These are phyloP conservation scores for Puccinia triticina DNA, from an alignment of 1,284 basidiomycete species.

Conservation along the genomic window DNA sequence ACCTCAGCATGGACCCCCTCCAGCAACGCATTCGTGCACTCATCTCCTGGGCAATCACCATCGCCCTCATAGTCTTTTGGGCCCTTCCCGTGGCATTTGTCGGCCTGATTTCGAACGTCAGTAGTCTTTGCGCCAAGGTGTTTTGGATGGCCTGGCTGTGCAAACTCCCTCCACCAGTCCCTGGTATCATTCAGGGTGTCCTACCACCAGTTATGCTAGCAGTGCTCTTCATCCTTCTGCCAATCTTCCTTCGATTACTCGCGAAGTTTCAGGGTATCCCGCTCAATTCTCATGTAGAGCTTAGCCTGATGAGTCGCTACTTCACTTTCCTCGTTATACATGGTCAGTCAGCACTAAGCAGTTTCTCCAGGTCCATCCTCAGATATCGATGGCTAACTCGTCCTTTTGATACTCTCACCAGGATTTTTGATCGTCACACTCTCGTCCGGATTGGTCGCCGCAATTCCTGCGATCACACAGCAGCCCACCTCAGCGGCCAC, in stretches of 20 bases:
- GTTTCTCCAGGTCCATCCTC: background rate
- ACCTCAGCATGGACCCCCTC: constrained; percentile 84
- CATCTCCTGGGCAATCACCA: constrained; percentile 64
- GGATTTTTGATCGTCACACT: constrained; percentile 86
- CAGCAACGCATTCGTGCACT: constrained; percentile 70
- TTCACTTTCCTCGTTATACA: constrained; percentile 89
- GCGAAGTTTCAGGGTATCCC: constrained; percentile 80
- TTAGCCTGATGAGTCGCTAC: constrained; percentile 86
- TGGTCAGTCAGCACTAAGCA: constrained; percentile 60
- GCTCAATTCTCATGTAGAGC: constrained; percentile 77
- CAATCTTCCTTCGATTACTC: constrained; percentile 78
- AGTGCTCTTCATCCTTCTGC: constrained; percentile 86
- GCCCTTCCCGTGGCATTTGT: constrained; percentile 74
- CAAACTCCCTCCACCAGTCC: constrained; percentile 66
- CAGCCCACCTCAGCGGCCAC: constrained; percentile 70
- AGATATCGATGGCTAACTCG: background rate
- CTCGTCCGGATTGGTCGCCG: constrained; percentile 75
- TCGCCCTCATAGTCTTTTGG: constrained; percentile 72
- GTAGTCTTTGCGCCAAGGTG: constrained; percentile 69
- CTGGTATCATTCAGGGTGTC: constrained; percentile 83
- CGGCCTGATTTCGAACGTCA: constrained; percentile 80
- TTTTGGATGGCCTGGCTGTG: constrained; percentile 83
- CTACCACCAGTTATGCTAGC: constrained; percentile 82
- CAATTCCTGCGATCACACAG: constrained; percentile 69
- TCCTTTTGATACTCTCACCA: constrained; percentile 60